Conservation (phyloP, 306 rosid species). For the Prunus mongolica region DNA sequence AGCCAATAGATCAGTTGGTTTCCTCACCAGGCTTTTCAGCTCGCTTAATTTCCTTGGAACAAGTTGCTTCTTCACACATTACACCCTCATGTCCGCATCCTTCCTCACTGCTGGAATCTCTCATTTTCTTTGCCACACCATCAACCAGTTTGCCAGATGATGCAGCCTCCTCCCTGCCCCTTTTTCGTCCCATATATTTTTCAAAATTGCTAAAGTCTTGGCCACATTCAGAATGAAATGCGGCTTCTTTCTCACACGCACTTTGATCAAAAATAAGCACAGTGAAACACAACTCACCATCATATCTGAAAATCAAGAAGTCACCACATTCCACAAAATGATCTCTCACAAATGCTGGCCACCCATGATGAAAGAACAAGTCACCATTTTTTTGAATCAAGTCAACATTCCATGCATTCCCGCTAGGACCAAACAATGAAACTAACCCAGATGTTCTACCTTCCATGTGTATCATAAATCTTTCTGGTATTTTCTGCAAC, state of each 20-base stretch:
- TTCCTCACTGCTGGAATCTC: slow-evolving; percentile 31
- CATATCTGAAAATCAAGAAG: slow-evolving; percentile 79
- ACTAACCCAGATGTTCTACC: slow-evolving; percentile 52
- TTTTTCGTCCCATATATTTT: slow-evolving; percentile 35
- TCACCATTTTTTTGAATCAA: slow-evolving; percentile 52
- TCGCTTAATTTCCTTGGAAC: slow-evolving; percentile 22
- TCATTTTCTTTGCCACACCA: slow-evolving; percentile 52
- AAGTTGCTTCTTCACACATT: slow-evolving; percentile 37
- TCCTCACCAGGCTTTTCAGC: slow-evolving; percentile 46
- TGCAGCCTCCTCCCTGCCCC: slow-evolving; percentile 36
- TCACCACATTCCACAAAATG: slow-evolving; percentile 70
- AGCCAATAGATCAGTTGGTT: slow-evolving; percentile 18
- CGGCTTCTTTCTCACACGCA: slow-evolving; percentile 81
- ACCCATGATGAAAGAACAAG: slow-evolving; percentile 62
- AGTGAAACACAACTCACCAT: slow-evolving; percentile 60
- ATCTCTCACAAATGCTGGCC: slow-evolving; percentile 71
- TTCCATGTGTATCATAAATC: slow-evolving; percentile 52
- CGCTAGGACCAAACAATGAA: slow-evolving; percentile 70
- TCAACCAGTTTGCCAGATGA: slow-evolving; percentile 38
- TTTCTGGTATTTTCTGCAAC: slow-evolving; percentile 72
- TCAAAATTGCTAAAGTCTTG: slow-evolving; percentile 34
- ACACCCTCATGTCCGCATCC: slow-evolving; percentile 28
- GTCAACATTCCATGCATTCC: slow-evolving; percentile 62
- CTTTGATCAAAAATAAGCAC: slow-evolving; percentile 77
- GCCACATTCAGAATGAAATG: slow-evolving; percentile 58